Conservation (phyloP, 768 basidiomycete species). For the Collybia nuda region DNA sequence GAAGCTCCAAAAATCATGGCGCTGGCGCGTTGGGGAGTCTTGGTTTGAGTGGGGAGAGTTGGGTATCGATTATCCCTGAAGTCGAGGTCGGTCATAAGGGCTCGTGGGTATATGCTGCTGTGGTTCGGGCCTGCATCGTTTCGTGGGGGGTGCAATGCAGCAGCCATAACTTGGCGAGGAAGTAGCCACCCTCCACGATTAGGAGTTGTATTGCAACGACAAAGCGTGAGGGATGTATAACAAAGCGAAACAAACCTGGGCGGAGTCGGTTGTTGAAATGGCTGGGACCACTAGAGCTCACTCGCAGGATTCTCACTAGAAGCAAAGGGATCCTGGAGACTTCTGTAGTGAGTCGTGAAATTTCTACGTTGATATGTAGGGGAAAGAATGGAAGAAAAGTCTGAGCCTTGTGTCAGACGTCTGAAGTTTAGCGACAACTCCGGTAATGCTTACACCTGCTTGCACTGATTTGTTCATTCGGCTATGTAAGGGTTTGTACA, state of each 20-base stretch:
- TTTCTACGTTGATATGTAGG: no score
- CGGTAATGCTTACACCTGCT: neutral
- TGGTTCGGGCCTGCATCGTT: slow-evolving; percentile 35
- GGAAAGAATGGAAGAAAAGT: slow-evolving; percentile 7
- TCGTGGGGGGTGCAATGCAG: slow-evolving; percentile 46
- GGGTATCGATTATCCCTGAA: slow-evolving; percentile 64
- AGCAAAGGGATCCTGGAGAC: neutral
- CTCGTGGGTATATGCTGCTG: slow-evolving; percentile 45
- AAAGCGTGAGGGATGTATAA: neutral
- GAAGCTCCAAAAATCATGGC: slow-evolving; percentile 26
- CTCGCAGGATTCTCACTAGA: neutral
- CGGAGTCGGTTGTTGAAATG: neutral
- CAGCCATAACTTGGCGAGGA: slow-evolving; percentile 37
- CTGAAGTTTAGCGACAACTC: neutral
- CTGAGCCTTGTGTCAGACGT: neutral
- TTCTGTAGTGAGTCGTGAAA: no score
- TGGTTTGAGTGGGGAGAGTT: slow-evolving; percentile 23
- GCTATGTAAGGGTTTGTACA: neutral
- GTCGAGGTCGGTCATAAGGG: slow-evolving; percentile 60
- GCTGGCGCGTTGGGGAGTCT: slow-evolving; percentile 20
- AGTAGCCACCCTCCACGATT: slow-evolving; percentile 11
- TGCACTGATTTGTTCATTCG: slow-evolving; percentile 13
- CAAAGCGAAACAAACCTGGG: slow-evolving; percentile 1
- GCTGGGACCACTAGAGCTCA: neutral
- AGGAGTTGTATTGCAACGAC: slow-evolving; percentile 16